Percentiles rank a stretch among this genome's conserved stretches.
phyloP scores from a whole-genome alignment of 306 rosid species.

The Lathyrus aphaca region DNA sequence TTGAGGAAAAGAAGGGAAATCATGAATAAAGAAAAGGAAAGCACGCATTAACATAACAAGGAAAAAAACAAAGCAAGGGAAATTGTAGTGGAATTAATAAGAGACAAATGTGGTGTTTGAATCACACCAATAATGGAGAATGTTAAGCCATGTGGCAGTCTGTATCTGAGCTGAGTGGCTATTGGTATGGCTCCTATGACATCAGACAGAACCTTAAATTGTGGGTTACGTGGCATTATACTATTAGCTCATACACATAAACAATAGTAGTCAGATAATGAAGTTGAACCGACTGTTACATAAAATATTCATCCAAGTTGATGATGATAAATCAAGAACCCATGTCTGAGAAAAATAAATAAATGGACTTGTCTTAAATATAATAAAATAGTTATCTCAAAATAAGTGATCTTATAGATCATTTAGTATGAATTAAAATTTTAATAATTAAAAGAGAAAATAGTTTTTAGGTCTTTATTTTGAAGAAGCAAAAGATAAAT shows the following conservation, averaged over 20 bases:
- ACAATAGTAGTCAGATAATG: not conserved
- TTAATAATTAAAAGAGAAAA: too few species aligned
- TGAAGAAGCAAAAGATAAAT: too few species aligned
- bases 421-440: too few species aligned
- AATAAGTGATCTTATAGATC: too few species aligned
- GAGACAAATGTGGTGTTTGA: not conserved
- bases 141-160: constrained; percentile 43
- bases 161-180: constrained; percentile 34
- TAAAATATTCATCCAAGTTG: not conserved
- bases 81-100: constrained; percentile 7
- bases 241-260: constrained; percentile 9
- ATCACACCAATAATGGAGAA: constrained; percentile 32
- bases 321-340: not conserved
- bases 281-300: not conserved
- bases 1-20: constrained; percentile 2
- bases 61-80: not conserved
- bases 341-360: not conserved
- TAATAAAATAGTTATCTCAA: too few species aligned
- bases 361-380: not conserved
- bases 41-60: constrained; percentile 16
- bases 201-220: not conserved
- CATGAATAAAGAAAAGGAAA: constrained; percentile 17
- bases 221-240: constrained; percentile 22
- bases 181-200: constrained; percentile 12
- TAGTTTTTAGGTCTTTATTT: too few species aligned